Evolutionary conservation across 108 stramenopile genomes (phyloP).

Genomic region (Skeletonema tropicum): DNA sequence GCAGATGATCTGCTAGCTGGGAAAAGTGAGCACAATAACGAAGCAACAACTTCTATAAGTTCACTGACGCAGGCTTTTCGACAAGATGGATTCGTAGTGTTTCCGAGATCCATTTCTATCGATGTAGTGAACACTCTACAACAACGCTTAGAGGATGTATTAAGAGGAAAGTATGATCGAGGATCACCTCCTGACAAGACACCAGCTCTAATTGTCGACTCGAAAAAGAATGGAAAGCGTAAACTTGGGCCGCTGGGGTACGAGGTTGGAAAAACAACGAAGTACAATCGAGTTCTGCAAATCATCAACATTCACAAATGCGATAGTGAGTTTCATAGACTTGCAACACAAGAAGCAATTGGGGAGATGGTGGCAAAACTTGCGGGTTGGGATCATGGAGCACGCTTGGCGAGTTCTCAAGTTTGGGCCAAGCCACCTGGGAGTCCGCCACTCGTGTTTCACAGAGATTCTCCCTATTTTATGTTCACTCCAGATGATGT

Average conservation of each 20-base stretch:
- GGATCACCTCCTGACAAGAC: conserved; percentile 68
- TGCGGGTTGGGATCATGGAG: conserved; percentile 71
- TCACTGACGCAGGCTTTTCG: conserved; percentile 42
- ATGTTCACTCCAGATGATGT: conserved; percentile 78
- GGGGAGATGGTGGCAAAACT: conserved; percentile 66
- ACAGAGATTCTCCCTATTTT: conserved; percentile 87
- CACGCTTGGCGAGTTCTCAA: conserved; percentile 86
- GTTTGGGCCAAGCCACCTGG: conserved; percentile 85
- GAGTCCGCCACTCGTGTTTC: conserved; percentile 73
- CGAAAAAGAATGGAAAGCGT: conserved; percentile 8
- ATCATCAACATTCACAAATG: conserved; percentile 86
- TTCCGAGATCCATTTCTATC: conserved; percentile 46
- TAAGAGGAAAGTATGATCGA: conserved; percentile 74
- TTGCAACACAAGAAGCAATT: conserved; percentile 56
- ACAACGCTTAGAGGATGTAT: conserved; percentile 63
- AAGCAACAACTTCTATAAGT: background rate
- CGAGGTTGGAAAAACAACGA: conserved; percentile 11
- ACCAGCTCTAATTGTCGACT: conserved; percentile 41
- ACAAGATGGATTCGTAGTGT: conserved; percentile 68
- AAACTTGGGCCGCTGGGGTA: conserved; percentile 18
- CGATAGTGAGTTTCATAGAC: conserved; percentile 61
- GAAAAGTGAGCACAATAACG: background rate
- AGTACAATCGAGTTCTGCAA: conserved; percentile 64
- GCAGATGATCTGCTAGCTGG: background rate
- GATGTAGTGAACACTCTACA: conserved; percentile 53